phyloP scores from a whole-genome alignment of 2,329 filamentous ascomycete species.

The Trichoderma sp. region DNA sequence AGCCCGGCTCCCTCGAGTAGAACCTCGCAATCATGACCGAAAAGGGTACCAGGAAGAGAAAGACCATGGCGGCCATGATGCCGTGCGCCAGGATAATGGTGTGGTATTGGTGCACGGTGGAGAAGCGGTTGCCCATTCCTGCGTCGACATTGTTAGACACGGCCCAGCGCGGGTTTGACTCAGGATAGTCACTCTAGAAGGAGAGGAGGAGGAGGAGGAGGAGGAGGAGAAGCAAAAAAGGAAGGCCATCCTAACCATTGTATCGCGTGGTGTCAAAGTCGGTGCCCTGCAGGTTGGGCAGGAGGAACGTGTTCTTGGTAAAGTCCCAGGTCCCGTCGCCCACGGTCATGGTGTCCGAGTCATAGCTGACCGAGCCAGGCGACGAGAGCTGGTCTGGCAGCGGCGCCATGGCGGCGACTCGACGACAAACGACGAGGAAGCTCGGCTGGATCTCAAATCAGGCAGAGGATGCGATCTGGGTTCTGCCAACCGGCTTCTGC shows the following conservation, averaged over 20 bases:
- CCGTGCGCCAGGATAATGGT: conserved; percentile 70
- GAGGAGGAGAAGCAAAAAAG: background rate
- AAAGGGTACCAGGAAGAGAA: conserved; percentile 71
- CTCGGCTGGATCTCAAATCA: background rate
- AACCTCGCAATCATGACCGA: conserved; percentile 77
- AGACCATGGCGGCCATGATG: conserved; percentile 70
- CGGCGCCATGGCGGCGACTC: conserved; percentile 61
- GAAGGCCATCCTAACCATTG: conserved; percentile 61
- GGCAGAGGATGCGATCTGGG: background rate
- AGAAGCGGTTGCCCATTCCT: conserved; percentile 85
- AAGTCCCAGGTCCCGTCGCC: conserved; percentile 86
- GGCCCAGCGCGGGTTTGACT: background rate
- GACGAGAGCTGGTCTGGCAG: conserved; percentile 63
- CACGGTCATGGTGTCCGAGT: conserved; percentile 72
- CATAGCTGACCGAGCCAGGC: conserved; percentile 72
- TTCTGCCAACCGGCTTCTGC: background rate
- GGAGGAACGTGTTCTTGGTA: conserved; percentile 72
- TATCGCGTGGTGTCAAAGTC: conserved; percentile 83
- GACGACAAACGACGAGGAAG: background rate
- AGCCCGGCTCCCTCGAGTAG: conserved; percentile 62
- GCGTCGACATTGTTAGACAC: conserved; percentile 30
- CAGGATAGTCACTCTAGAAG: no score
- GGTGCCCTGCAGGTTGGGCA: conserved; percentile 74
- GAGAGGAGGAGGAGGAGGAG: no score
- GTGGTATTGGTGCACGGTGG: conserved; percentile 69